Conservation (phyloP, 495 filamentous ascomycete genomes). For the Xylaria nigripes region DNA sequence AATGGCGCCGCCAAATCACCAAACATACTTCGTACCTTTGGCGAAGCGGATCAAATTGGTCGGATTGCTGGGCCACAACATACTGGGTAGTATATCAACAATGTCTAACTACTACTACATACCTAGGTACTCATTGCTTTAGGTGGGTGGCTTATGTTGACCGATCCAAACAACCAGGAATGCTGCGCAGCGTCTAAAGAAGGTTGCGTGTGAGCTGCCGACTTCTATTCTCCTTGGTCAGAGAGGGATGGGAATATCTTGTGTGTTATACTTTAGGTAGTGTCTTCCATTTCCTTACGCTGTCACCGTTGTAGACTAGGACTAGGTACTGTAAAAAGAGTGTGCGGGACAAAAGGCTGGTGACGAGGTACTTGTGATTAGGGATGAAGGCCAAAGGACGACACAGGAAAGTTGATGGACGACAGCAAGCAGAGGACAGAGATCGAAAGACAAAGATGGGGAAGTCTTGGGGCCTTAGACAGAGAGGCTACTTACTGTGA, state of each 20-base stretch:
- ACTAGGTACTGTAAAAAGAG: background rate
- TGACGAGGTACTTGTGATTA: background rate
- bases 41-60: background rate
- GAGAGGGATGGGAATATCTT: background rate
- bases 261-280: background rate
- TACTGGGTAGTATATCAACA: too few relatives aligned
- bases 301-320: background rate
- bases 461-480: background rate
- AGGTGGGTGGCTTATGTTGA: background rate
- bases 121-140: background rate
- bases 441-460: background rate
- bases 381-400: background rate
- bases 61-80: background rate
- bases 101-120: background rate
- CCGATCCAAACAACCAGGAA: background rate
- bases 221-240: background rate
- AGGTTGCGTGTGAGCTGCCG: background rate
- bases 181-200: background rate
- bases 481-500: background rate
- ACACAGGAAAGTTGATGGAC: background rate
- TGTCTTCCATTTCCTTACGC: background rate
- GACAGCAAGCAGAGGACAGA: background rate
- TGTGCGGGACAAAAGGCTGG: background rate
- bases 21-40: background rate
- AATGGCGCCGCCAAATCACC: conserved; percentile 1